phyloP scores from a whole-genome alignment of 2,329 filamentous ascomycete genomes.

The Alternaria gaisen region DNA sequence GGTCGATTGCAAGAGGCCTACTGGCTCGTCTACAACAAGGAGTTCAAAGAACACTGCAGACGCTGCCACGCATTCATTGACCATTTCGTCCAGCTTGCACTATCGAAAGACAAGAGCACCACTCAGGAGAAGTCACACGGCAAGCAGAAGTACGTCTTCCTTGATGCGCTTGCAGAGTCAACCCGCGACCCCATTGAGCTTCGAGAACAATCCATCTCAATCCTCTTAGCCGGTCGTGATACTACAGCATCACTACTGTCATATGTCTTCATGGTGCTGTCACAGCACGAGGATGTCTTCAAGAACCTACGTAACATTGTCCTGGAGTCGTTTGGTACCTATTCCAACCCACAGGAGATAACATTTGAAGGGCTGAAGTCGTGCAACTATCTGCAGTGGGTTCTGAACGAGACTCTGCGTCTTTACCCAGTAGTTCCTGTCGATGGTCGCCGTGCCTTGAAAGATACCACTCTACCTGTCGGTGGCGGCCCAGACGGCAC shows the following conservation, averaged over 20 bases:
- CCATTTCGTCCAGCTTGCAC: conserved; percentile 34
- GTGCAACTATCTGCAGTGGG: conserved; percentile 44
- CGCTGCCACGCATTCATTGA: conserved; percentile 41
- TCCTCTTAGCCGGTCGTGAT: conserved; percentile 85
- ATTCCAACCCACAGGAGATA: conserved; percentile 48
- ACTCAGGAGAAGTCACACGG: conserved; percentile 21
- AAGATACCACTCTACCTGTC: conserved; percentile 45
- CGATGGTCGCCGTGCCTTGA: conserved; percentile 41
- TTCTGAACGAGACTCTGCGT: conserved; percentile 47
- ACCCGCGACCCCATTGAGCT: conserved; percentile 73
- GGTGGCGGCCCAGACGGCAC: conserved; percentile 49
- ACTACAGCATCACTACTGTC: conserved; percentile 83
- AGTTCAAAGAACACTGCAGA: conserved; percentile 41
- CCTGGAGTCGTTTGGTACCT: conserved; percentile 54
- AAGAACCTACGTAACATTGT: conserved; percentile 48
- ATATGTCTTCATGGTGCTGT: conserved; percentile 67
- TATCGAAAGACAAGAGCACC: conserved; percentile 27
- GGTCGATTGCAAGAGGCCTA: conserved; percentile 42
- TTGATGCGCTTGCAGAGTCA: conserved; percentile 81
- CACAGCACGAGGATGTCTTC: conserved; percentile 50
- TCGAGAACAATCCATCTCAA: conserved; percentile 81
- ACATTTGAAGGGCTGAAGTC: conserved; percentile 51
- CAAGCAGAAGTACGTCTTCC: conserved; percentile 72
- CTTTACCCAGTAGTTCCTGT: conserved; percentile 47
- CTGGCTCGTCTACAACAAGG: conserved; percentile 40